These are phyloP conservation scores for Corylus americana DNA, from an alignment of 306 rosid genomes.

Conservation along the genomic window DNA sequence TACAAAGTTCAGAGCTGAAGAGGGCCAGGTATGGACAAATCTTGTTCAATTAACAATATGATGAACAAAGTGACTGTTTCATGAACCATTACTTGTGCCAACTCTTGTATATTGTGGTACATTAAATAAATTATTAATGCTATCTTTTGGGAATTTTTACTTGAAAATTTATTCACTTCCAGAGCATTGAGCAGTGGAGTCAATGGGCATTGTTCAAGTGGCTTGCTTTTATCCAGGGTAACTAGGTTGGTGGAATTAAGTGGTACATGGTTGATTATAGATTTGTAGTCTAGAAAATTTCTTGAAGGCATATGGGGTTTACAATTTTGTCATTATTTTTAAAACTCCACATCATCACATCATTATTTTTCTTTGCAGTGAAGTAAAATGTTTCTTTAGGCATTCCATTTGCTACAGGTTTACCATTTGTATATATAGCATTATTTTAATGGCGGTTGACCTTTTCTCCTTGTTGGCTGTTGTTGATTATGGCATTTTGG, in stretches of 20 bases:
- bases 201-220: background rate
- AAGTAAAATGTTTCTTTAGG: background rate
- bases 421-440: too few relatives aligned
- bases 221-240: background rate
- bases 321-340: background rate
- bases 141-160: background rate
- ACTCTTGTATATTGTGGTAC: background rate
- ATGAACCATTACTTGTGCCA: background rate
- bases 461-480: too few relatives aligned
- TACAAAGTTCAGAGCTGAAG: constrained; percentile 22
- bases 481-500: too few relatives aligned
- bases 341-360: background rate
- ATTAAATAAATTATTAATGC: too few relatives aligned
- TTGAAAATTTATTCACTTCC: background rate
- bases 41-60: background rate
- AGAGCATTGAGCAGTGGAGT: background rate
- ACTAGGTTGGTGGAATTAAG: too few relatives aligned
- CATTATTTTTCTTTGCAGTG: background rate
- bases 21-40: background rate
- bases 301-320: background rate
- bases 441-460: too few relatives aligned
- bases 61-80: background rate
- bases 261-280: too few relatives aligned
- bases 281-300: too few relatives aligned
- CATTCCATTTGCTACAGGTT: too few relatives aligned